Evolutionary conservation across 2,329 filamentous ascomycete genomes (phyloP), one percentile per base, ranked within the genome.

Genomic region (Talaromyces islandicus): DNA sequence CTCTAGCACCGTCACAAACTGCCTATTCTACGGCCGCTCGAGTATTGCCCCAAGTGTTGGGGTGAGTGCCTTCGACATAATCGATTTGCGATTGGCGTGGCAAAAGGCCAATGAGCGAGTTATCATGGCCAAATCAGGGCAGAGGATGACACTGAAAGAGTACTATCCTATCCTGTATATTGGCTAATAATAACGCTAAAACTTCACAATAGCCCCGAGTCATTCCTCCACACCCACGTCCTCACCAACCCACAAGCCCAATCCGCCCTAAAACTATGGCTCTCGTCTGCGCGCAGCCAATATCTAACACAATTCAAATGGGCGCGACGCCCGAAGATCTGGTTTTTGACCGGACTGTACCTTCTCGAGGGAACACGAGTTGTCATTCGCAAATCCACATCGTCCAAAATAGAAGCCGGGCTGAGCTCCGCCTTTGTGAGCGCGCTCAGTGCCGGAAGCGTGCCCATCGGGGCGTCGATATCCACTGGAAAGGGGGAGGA

Each of bases 241-340:
- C 52, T 68, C 0, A 51, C 27, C 10, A 65, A 60, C 17, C 60
- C 64, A 0, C 46, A 53, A 21, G 67, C 67, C 10, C 61, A 65
- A 54, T 55, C 67, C 32, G 62, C 64, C 30, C 62, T 68, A 7
- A 67, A 64, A 53, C 30, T 69, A 17, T 69, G 67, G 67, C 62
- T 69, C 10, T 69, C 67, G 3, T 67, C 67, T 17, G 67, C 66
- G 12, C 50, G 64, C 27, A 67, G 65, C 24, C 62, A 60, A 27
- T 69, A 65, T 32, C 60, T 69, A 2, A 53, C 67, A 38, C 64
- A 67, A 43, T 63, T 67, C 50, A 68, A 67, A 25, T 69, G 67
- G 38, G 65, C 67, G 11, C 66, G 67, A 21, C 59, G 67, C 7
- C 67, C 67, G 5, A 69, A 69, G 32, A 58, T 69, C 30, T 69